Evolutionary conservation across 805 yeast genomes (phyloP).

Genomic region (Wickerhamomyces strasburgensis): DNA sequence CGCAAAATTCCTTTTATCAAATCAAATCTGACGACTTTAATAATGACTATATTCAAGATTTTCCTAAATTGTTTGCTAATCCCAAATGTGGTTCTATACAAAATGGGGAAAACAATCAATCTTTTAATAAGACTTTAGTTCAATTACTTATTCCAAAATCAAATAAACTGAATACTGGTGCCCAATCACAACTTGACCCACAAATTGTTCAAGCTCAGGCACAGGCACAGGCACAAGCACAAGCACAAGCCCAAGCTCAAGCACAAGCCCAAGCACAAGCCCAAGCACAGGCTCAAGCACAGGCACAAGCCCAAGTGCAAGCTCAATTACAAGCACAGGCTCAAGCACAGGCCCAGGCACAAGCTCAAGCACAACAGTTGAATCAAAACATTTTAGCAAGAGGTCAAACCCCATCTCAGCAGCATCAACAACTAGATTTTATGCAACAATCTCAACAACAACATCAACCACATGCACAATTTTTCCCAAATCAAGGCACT

Average conservation of each 20-base stretch:
- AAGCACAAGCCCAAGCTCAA: slow-evolving; percentile 3
- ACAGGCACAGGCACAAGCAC: slow-evolving; percentile 1
- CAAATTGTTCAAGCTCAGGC: slow-evolving; percentile 4
- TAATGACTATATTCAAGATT: neutral
- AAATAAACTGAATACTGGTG: slow-evolving; percentile 7
- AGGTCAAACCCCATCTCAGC: slow-evolving; percentile 19
- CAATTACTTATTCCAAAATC: slow-evolving; percentile 33
- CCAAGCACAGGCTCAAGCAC: slow-evolving; percentile 12
- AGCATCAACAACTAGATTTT: slow-evolving; percentile 19
- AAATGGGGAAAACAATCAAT: slow-evolving; percentile 14
- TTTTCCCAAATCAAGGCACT: slow-evolving; percentile 22
- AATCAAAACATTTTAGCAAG: slow-evolving; percentile 25
- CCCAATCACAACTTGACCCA: neutral
- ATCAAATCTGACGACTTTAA: slow-evolving; percentile 28
- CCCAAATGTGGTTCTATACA: neutral
- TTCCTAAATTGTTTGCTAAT: slow-evolving; percentile 8
- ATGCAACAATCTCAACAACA: slow-evolving; percentile 11
- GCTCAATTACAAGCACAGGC: slow-evolving; percentile 21
- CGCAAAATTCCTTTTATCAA: slow-evolving; percentile 26
- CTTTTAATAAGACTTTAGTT: slow-evolving; percentile 31
- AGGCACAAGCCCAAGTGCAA: slow-evolving; percentile 10
- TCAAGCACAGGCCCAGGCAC: slow-evolving; percentile 23
- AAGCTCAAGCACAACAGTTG: slow-evolving; percentile 26
- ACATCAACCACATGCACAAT: slow-evolving; percentile 22
- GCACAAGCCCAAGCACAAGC: slow-evolving; percentile 9